phyloP scores from a whole-genome alignment of 1,284 basidiomycete species.

The Fomitopsis pinicola region DNA sequence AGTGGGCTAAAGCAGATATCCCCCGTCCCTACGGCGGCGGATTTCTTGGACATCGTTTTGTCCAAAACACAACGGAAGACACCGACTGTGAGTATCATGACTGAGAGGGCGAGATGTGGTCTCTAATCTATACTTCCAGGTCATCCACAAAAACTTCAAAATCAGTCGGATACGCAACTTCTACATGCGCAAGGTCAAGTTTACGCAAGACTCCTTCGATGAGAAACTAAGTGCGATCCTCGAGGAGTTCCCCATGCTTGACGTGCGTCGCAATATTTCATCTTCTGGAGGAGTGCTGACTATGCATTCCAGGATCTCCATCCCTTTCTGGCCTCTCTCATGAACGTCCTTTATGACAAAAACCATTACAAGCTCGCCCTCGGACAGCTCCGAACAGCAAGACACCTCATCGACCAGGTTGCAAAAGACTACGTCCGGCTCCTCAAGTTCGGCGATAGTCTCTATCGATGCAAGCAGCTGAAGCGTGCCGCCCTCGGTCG shows the following conservation, averaged over 20 bases:
- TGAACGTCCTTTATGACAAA: conserved; percentile 98
- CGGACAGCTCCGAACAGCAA: conserved; percentile 89
- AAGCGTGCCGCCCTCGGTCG: conserved; percentile 93
- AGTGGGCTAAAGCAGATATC: conserved; percentile 93
- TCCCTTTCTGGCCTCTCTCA: conserved; percentile 88
- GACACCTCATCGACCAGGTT: conserved; percentile 93
- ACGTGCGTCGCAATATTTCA: conserved; percentile 50
- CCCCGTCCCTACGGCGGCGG: conserved; percentile 91
- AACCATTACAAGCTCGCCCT: conserved; percentile 98
- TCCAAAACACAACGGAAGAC: conserved; percentile 97
- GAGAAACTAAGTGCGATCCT: conserved; percentile 95
- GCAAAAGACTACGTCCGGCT: conserved; percentile 94
- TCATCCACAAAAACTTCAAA: conserved; percentile 99
- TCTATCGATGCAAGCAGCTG: conserved; percentile 96
- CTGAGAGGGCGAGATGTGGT: not conserved
- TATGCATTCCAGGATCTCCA: conserved; percentile 74
- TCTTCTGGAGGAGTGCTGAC: not conserved
- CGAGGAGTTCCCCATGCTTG: conserved; percentile 94
- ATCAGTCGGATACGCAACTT: conserved; percentile 93
- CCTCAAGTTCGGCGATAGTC: conserved; percentile 93
- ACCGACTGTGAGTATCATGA: conserved; percentile 67
- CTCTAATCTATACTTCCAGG: conserved; percentile 38
- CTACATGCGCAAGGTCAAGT: conserved; percentile 99
- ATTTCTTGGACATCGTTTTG: conserved; percentile 94
- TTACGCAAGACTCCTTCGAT: conserved; percentile 96